Evolutionary conservation across 2,329 filamentous ascomycete species (phyloP), one percentile per base, ranked within the genome.

Genomic region (Clonostachys byssicola): DNA sequence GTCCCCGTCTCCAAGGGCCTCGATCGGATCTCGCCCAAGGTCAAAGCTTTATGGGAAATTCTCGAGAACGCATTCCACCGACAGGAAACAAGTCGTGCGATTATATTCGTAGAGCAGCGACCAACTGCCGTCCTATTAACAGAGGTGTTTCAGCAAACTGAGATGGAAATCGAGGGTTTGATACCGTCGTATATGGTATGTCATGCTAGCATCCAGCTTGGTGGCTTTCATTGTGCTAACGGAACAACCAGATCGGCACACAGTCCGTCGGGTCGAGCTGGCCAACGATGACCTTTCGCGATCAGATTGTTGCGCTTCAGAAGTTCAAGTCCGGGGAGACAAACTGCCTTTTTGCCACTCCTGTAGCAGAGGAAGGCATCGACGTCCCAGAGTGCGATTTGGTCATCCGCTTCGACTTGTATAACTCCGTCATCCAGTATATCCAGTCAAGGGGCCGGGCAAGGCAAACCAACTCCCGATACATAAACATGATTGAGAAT

Each of bases 71-170:
- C 85, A 44, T 96, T 91, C 56, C 73, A 82, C 7, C 72, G 77
- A 30, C 83, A 85, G 16, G 35, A 47, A 6, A 54, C 56, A 3
- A 56, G 52, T n/a, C 55, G 64, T 3, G 95, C 90, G 58, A 95
- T 99, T 47, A 80, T 97, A 0, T 97, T 99, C 63, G 90, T 95
- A 0, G 77, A 89, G 51, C 78, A 86, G 60, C 77, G 91, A 39
- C 82, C 87, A 52, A 92, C 90, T 1, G 92, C 92, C 1, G 78
- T 81, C 16, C 65, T 95, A 14, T 70, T 99, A 2, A 71, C 78
- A 2, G 81, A 86, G 40, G 70, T 95, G 1, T 86, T 95, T 51
- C 64, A 65, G 36, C 73, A 79, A 16, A 58, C 71, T 1, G 61
- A 65, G 2, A 72, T 90, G 48, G 70, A 72, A 2, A 77, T 86